phyloP scores from a whole-genome alignment of 768 basidiomycete genomes.

The Mycena galopus region DNA sequence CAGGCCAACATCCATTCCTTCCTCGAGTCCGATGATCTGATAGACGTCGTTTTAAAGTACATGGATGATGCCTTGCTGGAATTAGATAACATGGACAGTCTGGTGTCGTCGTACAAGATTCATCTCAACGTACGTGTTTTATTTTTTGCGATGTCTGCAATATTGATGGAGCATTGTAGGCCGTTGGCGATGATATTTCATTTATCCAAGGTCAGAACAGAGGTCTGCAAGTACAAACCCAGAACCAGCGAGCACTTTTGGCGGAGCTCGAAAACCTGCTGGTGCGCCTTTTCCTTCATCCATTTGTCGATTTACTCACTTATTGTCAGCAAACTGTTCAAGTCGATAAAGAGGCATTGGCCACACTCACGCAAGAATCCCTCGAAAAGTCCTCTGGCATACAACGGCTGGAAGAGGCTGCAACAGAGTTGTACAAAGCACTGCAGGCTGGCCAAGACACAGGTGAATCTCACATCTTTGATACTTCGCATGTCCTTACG shows the following conservation, averaged over 20 bases:
- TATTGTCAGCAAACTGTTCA: conserved; percentile 87
- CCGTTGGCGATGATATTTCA: conserved; percentile 93
- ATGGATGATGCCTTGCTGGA: conserved; percentile 92
- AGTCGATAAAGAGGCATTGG: conserved; percentile 83
- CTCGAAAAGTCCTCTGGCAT: conserved; percentile 85
- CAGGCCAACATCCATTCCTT: conserved; percentile 99
- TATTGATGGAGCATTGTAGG: conserved; percentile 58
- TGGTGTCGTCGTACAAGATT: conserved; percentile 94
- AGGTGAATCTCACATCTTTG: conserved; percentile 59
- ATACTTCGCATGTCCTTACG: conserved; percentile 30
- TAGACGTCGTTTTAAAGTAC: conserved; percentile 85
- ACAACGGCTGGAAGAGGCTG: conserved; percentile 83
- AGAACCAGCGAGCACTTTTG: conserved; percentile 91
- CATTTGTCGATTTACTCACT: background rate
- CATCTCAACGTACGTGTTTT: conserved; percentile 84
- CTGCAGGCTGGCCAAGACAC: conserved; percentile 90
- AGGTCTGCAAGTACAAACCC: conserved; percentile 96
- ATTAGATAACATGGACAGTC: conserved; percentile 90
- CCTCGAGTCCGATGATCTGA: conserved; percentile 94
- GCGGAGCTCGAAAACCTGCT: conserved; percentile 90
- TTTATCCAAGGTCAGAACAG: conserved; percentile 97
- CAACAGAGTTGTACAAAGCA: conserved; percentile 94
- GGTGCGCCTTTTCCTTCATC: conserved; percentile 54
- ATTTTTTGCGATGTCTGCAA: background rate
- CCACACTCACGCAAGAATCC: conserved; percentile 89